Conservation (phyloP, 192 early-diverging fungal genomes). For the Podila epicladia region DNA sequence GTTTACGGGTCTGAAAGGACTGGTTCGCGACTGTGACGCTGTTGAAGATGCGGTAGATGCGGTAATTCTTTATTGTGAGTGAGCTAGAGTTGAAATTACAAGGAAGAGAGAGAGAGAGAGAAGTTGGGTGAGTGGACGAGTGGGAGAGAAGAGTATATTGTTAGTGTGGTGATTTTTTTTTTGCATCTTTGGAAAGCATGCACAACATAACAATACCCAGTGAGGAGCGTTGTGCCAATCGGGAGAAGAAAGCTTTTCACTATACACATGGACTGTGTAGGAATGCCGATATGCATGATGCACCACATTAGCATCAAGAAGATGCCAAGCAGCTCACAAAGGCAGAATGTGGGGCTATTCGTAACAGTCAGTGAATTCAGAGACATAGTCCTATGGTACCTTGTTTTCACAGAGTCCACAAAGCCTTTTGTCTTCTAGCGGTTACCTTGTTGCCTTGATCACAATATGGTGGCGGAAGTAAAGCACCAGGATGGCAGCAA, state of each 20-base stretch:
- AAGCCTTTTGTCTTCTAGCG: too few species aligned
- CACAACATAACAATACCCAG: constrained; percentile 4
- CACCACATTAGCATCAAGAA: constrained; percentile 50
- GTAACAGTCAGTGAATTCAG: too few species aligned
- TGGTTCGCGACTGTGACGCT: constrained; percentile 15
- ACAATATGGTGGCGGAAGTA: constrained; percentile 47
- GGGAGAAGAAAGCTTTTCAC: constrained; percentile 31
- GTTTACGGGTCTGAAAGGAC: constrained; percentile 13
- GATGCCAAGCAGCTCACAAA: constrained; percentile 57
- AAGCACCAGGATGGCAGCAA: constrained; percentile 34
- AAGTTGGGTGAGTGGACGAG: too few species aligned
- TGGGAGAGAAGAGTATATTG: neutral
- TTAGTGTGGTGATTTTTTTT: neutral
- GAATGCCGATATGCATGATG: constrained; percentile 44
- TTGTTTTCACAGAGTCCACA: too few species aligned
- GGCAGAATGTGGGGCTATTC: constrained; percentile 55
- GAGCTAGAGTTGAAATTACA: constrained; percentile 33
- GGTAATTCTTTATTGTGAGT: constrained; percentile 58
- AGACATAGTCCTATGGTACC: too few species aligned
- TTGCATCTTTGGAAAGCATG: neutral
- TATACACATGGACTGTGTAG: constrained; percentile 29
- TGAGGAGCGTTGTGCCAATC: constrained; percentile 39
- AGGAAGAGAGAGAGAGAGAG: too few species aligned
- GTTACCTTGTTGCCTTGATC: constrained; percentile 60
- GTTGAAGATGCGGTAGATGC: constrained; percentile 65